Evolutionary conservation across 2,329 filamentous ascomycete species (phyloP), one percentile per base, ranked within the genome.

Genomic region (Cladosporium sp.): DNA sequence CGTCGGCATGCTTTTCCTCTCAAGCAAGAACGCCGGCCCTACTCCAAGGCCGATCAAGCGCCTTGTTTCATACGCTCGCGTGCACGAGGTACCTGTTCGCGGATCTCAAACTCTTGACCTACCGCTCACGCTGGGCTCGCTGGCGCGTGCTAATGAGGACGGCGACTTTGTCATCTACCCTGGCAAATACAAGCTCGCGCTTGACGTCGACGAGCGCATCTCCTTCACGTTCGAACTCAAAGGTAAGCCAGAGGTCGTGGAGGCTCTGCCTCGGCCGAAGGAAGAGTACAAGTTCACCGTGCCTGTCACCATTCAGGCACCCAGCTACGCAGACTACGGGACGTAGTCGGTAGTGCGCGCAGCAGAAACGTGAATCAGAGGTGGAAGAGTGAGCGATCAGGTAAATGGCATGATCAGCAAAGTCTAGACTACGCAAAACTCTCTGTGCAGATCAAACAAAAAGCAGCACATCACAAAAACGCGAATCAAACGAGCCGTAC

Each of bases 131-230:
- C 72, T 81, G 15, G 78, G 78, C 21, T 77, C 74, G 51, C 68
- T 82, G 14, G 77, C 78, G 0, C 71, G 80, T 3, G 76, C 75
- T 0, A 77, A 81, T 59, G 72, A 76, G 8, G 47, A 70, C 11
- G 80, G 80, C 0, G 78, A 80, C 62, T 71, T 74, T 11, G 72
- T 81, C n/a, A 64, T 82, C 28, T 81, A 79, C 57, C 79, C 80
- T 4, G 80, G 80, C 0, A 75, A 74, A 11, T 82, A 81, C 68
- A 74, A 77, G 54, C 54, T 82, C 68, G 74, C 77, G 12, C 59
- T 82, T 67, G 80, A 82, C 59, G 75, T 75, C 66, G 78, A 81
- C 66, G 71, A 76, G 14, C 75, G 72, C 2, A 74, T 75, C 15
- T 74, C 77, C 14, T 49, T 67, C 14, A 62, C 65, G 28, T 69